phyloP scores from a whole-genome alignment of 371 early-diverging fungal genomes.

The Mucor velutinosus region DNA sequence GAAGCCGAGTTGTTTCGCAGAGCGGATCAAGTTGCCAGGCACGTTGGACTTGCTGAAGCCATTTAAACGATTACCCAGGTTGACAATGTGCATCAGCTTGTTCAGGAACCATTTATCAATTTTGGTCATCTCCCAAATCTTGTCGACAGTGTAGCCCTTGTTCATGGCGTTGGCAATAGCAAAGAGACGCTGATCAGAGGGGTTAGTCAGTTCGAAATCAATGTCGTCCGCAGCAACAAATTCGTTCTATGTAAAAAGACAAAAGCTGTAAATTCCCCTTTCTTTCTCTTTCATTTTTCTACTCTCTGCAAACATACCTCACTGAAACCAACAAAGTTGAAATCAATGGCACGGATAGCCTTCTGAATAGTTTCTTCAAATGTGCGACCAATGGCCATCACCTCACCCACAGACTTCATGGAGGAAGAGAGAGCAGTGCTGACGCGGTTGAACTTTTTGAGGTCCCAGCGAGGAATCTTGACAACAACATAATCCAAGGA shows the following conservation, averaged over 20 bases:
- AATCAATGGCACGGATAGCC: slow-evolving; percentile 91
- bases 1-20: slow-evolving; percentile 91
- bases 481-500: slow-evolving; percentile 90
- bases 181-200: slow-evolving; percentile 90
- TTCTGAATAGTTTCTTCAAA: slow-evolving; percentile 97
- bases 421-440: slow-evolving; percentile 82
- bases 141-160: slow-evolving; percentile 85
- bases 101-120: slow-evolving; percentile 96
- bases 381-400: slow-evolving; percentile 94
- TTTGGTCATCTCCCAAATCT: slow-evolving; percentile 82
- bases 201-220: slow-evolving; percentile 80
- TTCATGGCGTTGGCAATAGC: slow-evolving; percentile 88
- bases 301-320: slow-evolving; percentile 27
- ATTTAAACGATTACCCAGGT: slow-evolving; percentile 44
- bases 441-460: slow-evolving; percentile 91
- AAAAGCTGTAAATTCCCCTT: neutral
- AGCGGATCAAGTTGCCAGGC: slow-evolving; percentile 61
- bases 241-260: slow-evolving; percentile 46
- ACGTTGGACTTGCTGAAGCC: slow-evolving; percentile 47
- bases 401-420: slow-evolving; percentile 98
- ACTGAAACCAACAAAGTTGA: slow-evolving; percentile 82
- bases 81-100: slow-evolving; percentile 75
- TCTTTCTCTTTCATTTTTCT: neutral
- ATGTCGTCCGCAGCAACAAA: slow-evolving; percentile 59
- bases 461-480: slow-evolving; percentile 97